Evolutionary conservation across 352 stramenopile genomes (phyloP).

Genomic region (Globisporangium okanoganense): DNA sequence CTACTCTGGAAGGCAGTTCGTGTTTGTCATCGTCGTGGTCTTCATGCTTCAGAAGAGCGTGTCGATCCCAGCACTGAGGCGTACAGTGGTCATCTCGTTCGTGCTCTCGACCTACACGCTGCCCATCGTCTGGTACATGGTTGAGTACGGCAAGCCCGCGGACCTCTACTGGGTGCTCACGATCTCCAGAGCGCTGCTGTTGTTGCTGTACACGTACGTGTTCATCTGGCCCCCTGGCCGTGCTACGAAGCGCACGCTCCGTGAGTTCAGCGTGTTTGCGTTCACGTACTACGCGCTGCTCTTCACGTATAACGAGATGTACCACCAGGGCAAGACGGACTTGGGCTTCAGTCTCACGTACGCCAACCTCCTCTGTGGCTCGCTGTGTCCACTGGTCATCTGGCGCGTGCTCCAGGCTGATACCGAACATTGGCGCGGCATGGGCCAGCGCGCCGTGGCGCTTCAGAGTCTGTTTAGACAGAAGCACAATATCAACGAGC

Average conservation of each 20-base stretch:
- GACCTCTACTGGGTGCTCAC: too few relatives aligned
- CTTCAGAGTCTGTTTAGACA: slow-evolving; percentile 29
- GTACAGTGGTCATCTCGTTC: too few relatives aligned
- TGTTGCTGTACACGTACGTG: slow-evolving; percentile 27
- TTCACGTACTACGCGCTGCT: slow-evolving; percentile 27
- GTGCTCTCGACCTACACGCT: too few relatives aligned
- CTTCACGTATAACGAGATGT: slow-evolving; percentile 31
- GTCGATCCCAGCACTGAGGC: too few relatives aligned
- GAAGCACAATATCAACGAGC: slow-evolving; percentile 31
- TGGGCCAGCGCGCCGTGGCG: slow-evolving; percentile 25
- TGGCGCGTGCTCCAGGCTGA: slow-evolving; percentile 44
- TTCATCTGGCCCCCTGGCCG: background rate
- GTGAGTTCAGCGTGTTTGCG: background rate
- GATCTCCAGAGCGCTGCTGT: slow-evolving; percentile 7
- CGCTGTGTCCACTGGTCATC: slow-evolving; percentile 27
- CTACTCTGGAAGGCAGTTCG: too few relatives aligned
- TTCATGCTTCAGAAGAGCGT: too few relatives aligned
- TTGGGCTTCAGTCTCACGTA: slow-evolving; percentile 30
- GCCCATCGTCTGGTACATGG: too few relatives aligned
- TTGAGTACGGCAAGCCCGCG: too few relatives aligned
- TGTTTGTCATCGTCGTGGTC: too few relatives aligned
- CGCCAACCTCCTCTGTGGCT: slow-evolving; percentile 21
- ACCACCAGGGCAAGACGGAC: slow-evolving; percentile 20
- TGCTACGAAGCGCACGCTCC: slow-evolving; percentile 1
- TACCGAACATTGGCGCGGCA: slow-evolving; percentile 46